Conservation (phyloP, 192 early-diverging fungal species). For the Neocallimastix lanati region DNA sequence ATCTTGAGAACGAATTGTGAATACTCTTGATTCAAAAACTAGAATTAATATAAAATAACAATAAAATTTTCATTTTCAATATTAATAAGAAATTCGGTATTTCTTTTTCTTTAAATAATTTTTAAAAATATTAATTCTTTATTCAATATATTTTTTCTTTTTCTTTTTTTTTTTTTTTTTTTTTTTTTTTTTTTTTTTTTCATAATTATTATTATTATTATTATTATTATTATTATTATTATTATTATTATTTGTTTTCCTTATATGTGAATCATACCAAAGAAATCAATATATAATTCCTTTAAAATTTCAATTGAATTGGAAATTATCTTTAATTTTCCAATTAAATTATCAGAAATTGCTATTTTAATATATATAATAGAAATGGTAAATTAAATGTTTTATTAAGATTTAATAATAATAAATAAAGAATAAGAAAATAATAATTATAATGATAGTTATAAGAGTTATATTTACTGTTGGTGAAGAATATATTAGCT, state of each 20-base stretch:
- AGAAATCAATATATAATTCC: conserved; percentile 68
- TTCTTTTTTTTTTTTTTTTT: too few species aligned
- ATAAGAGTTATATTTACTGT: neutral
- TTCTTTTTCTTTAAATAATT: too few species aligned
- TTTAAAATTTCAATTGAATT: conserved; percentile 42
- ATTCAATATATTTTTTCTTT: too few species aligned
- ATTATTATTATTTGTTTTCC: too few species aligned
- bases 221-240: neutral
- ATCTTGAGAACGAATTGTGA: neutral
- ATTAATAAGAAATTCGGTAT: too few species aligned
- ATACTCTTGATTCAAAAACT: neutral
- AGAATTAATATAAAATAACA: too few species aligned
- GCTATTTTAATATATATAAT: conserved; percentile 13
- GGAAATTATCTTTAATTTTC: conserved; percentile 23
- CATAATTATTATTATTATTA: conserved; percentile 18
- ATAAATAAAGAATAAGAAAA: neutral
- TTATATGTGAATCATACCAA: too few species aligned
- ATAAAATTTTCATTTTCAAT: too few species aligned
- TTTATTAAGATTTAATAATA: too few species aligned
- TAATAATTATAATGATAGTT: neutral
- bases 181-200: neutral
- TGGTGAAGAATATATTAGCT: conserved; percentile 35
- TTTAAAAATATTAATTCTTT: too few species aligned
- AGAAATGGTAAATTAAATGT: too few species aligned
- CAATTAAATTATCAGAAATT: conserved; percentile 37